Evolutionary conservation across 306 rosid genomes (phyloP), one percentile per base, ranked within the genome.

Genomic region (Trichosanthes truncata): DNA sequence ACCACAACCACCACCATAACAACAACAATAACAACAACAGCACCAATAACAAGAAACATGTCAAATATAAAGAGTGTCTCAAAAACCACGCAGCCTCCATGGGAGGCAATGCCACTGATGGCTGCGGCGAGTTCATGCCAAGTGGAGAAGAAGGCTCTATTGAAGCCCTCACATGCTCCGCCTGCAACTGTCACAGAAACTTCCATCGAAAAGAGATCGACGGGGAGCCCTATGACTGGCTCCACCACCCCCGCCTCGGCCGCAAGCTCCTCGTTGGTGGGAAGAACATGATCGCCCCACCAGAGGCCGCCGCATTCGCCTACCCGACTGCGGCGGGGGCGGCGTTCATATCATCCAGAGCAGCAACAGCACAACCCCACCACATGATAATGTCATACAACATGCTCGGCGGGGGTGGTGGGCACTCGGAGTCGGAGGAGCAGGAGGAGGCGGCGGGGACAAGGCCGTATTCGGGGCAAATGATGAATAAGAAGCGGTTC

Each of bases 81-180:
- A 93, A 93, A 82, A 93, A 93, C 86, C 97, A 93, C 80, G 98
- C 98, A 65, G 98, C 98, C 2, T 74, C 96, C 49, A 90, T 93
- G 96, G 98, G 98, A 87, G 97, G 93, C 7, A 93, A 83, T 77
- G 96, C 97, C 20, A 90, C 91, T 0, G 98, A 93, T 59, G 98
- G 98, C 0, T 93, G 98, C 49, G 96, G 98, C 6, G 98, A 93
- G 83, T 93, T 93, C 92, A 93, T 93, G 97, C 96, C 98, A 1
- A 87, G 87, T 78, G 97, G 97, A 17, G 91, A 93, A 66, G 90
- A 91, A 74, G 98, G 97, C 2, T 87, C 88, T 38, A 83, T 90
- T 8, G 98, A 93, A 73, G 95, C 98, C 18, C 88, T 93, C 62
- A 90, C 35, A 61, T 93, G 98, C 84, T 91, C 97, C 0, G 98